These are phyloP conservation scores for Asterophora parasitica DNA, from an alignment of 768 basidiomycete genomes.

Conservation along the genomic window DNA sequence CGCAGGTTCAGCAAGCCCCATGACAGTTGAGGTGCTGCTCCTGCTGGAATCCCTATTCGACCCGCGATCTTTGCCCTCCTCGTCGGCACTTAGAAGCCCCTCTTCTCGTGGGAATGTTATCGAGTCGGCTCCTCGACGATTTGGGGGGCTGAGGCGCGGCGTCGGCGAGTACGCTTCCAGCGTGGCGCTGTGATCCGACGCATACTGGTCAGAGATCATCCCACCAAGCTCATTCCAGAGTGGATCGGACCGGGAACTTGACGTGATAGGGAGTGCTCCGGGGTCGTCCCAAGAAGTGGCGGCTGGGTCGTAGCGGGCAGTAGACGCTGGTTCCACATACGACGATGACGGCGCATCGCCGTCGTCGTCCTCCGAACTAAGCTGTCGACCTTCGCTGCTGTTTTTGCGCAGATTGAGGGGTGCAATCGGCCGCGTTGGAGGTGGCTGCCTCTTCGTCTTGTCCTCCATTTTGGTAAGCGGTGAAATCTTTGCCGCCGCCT, in stretches of 20 bases:
- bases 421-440: conserved; percentile 18
- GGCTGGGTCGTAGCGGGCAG: conserved; percentile 16
- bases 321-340: conserved; percentile 17
- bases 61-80: conserved; percentile 11
- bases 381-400: conserved; percentile 13
- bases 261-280: not conserved
- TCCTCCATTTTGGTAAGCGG: not conserved
- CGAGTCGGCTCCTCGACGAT: not conserved
- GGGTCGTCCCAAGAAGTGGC: conserved; percentile 8
- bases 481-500: conserved; percentile 1
- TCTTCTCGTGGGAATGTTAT: conserved; percentile 12
- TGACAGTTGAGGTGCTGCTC: conserved; percentile 44
- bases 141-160: conserved; percentile 16
- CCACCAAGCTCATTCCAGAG: conserved; percentile 14
- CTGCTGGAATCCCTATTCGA: conserved; percentile 40
- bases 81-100: conserved; percentile 15
- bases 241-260: conserved; percentile 7
- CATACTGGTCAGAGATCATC: conserved; percentile 7
- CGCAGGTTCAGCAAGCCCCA: conserved; percentile 27
- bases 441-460: conserved; percentile 4
- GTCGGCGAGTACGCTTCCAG: conserved; percentile 25
- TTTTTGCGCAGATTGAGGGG: conserved; percentile 25
- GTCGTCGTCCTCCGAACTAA: conserved; percentile 12
- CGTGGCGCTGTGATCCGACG: conserved; percentile 15
- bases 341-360: conserved; percentile 15